phyloP scores from a whole-genome alignment of 2,329 filamentous ascomycete species.

The Sporothrix inflata region DNA sequence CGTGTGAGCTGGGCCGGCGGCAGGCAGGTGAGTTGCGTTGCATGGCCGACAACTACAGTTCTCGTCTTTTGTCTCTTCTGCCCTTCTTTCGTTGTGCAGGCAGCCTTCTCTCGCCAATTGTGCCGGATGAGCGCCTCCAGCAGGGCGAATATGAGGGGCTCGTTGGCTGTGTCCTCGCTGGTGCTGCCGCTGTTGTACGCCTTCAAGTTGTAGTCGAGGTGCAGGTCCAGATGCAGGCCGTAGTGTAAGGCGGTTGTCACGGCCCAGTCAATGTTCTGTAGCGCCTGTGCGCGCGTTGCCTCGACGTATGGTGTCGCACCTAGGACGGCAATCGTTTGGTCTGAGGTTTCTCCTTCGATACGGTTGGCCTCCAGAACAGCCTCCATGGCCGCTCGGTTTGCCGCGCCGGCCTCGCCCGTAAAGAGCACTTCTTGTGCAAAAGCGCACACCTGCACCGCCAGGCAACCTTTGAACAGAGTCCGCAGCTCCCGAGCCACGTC shows the following conservation, averaged over 20 bases:
- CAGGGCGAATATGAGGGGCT: constrained; percentile 58
- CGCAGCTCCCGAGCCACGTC: constrained; percentile 62
- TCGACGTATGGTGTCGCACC: constrained; percentile 75
- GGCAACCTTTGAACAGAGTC: constrained; percentile 53
- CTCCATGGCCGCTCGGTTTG: constrained; percentile 55
- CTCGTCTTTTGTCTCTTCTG: constrained; percentile 39
- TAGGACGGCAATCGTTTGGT: constrained; percentile 56
- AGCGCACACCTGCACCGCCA: constrained; percentile 67
- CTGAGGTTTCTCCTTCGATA: neutral
- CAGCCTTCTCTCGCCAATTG: constrained; percentile 50
- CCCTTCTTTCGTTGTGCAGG: constrained; percentile 27
- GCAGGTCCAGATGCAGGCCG: constrained; percentile 66
- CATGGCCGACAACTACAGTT: constrained; percentile 67
- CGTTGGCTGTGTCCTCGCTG: constrained; percentile 14
- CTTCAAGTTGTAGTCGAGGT: constrained; percentile 71
- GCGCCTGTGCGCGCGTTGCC: constrained; percentile 49
- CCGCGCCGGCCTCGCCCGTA: constrained; percentile 52
- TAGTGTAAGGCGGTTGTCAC: constrained; percentile 55
- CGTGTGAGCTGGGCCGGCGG: constrained; percentile 51
- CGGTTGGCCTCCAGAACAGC: constrained; percentile 38
- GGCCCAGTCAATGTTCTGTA: constrained; percentile 66
- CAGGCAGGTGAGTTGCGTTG: constrained; percentile 66
- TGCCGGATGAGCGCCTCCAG: constrained; percentile 53
- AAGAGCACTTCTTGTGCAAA: constrained; percentile 74
- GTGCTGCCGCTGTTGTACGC: constrained; percentile 29